Evolutionary conservation across 73 alveolate genomes (phyloP).

Genomic region (Uronychia binucleata): DNA sequence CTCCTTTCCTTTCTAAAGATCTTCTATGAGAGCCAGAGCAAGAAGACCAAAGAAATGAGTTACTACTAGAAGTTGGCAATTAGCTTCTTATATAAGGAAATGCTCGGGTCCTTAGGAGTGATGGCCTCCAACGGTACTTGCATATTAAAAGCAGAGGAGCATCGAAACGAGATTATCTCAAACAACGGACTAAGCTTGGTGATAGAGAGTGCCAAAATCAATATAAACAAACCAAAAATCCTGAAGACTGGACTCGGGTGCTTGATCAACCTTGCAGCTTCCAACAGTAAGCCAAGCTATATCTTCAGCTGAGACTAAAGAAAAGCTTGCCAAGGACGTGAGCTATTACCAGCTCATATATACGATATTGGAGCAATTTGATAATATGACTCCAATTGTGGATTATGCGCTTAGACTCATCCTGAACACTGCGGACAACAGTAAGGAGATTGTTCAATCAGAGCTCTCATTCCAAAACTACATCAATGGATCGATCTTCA

Average conservation of each 20-base stretch:
- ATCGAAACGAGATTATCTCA: constrained; percentile 11
- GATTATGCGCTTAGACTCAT: constrained; percentile 42
- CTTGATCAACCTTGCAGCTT: constrained; percentile 24
- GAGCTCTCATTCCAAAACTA: constrained; percentile 32
- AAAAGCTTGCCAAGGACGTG: constrained; percentile 22
- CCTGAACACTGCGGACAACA: constrained; percentile 36
- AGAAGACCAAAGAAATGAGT: neutral
- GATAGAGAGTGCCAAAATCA: constrained; percentile 11
- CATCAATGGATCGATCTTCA: constrained; percentile 33
- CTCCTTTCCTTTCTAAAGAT: constrained; percentile 32
- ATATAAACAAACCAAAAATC: constrained; percentile 33
- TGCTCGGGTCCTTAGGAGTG: constrained; percentile 43
- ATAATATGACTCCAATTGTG: constrained; percentile 28
- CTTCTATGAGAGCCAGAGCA: constrained; percentile 11
- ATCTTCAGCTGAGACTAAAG: constrained; percentile 1
- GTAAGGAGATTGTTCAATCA: neutral
- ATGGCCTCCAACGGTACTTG: constrained; percentile 24
- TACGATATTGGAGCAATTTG: constrained; percentile 29
- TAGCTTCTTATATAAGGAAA: constrained; percentile 33
- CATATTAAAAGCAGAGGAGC: neutral
- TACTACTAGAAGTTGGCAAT: constrained; percentile 27
- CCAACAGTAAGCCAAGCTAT: neutral
- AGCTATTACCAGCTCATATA: constrained; percentile 30
- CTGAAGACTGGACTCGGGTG: constrained; percentile 51
- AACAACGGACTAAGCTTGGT: constrained; percentile 40